Evolutionary conservation across 257 asterid species (phyloP).

Genomic region (Primulina eburnea): DNA sequence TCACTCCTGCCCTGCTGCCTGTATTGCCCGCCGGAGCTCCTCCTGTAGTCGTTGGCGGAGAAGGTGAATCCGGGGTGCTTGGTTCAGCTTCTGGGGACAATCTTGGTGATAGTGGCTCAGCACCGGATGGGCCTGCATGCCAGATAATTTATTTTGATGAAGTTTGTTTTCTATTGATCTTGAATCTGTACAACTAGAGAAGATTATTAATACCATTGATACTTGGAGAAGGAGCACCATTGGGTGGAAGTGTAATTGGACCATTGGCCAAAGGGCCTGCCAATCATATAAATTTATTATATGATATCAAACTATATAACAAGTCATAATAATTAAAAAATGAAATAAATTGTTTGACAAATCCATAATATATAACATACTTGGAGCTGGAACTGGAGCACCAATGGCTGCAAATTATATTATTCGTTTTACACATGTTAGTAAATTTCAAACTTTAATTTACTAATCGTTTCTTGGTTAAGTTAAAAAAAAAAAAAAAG

Average conservation of each 20-base stretch:
- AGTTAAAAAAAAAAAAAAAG: not conserved
- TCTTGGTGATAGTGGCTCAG: conserved; percentile 36
- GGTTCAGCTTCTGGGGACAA: conserved; percentile 31
- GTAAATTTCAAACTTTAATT: not conserved
- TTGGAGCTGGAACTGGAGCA: conserved; percentile 67
- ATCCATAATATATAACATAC: conserved; percentile 24
- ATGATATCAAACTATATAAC: not conserved
- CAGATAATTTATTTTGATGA: not conserved
- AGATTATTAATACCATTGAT: not conserved
- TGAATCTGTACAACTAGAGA: not conserved
- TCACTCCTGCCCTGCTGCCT: conserved; percentile 46
- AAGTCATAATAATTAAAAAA: not conserved
- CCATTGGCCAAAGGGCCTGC: not conserved
- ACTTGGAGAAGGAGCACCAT: not conserved
- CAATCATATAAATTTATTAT: not conserved
- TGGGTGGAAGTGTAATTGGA: not conserved
- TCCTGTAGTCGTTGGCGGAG: conserved; percentile 28
- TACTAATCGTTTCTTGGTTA: not conserved
- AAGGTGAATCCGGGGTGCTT: conserved; percentile 34
- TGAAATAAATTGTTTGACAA: not conserved
- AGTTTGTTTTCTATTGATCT: not conserved
- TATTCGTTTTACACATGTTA: not conserved
- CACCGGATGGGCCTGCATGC: conserved; percentile 34
- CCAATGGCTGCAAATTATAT: conserved; percentile 31
- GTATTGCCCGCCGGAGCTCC: conserved; percentile 32